phyloP scores from a whole-genome alignment of 805 yeast genomes.

The Naumovozyma baii region DNA sequence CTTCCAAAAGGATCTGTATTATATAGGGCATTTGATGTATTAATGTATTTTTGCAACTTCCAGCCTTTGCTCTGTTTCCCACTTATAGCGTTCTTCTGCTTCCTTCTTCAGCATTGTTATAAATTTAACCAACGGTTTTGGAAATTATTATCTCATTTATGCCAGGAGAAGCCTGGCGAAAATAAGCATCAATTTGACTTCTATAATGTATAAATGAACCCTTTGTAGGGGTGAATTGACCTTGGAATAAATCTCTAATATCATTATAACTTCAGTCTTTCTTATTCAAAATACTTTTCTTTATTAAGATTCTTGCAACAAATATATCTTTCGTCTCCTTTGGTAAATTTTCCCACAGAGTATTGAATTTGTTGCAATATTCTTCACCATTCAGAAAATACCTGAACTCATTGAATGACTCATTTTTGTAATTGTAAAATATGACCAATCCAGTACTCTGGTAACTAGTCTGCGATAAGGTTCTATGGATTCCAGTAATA shows the following conservation, averaged over 20 bases:
- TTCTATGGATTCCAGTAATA: slow-evolving; percentile 2
- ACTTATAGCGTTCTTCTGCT: slow-evolving; percentile 1
- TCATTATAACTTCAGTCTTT: slow-evolving; percentile 1
- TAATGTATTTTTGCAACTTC: slow-evolving; percentile 1
- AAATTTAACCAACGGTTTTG: slow-evolving; percentile 4
- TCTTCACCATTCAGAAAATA: slow-evolving; percentile 6
- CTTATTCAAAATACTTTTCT: not conserved
- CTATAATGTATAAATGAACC: slow-evolving; percentile 5
- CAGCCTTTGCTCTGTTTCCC: not conserved
- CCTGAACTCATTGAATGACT: slow-evolving; percentile 8
- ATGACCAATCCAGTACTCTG: slow-evolving; percentile 1
- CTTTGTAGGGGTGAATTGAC: slow-evolving; percentile 2
- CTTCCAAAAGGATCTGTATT: slow-evolving; percentile 1
- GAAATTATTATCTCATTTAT: slow-evolving; percentile 5
- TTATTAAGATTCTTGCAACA: slow-evolving; percentile 4
- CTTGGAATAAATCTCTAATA: slow-evolving; percentile 3
- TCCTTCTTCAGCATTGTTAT: slow-evolving; percentile 6
- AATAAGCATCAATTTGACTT: slow-evolving; percentile 4
- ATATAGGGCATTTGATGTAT: not conserved
- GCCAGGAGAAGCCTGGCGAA: slow-evolving; percentile 1
- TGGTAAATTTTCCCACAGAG: slow-evolving; percentile 9
- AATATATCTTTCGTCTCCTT: slow-evolving; percentile 7
- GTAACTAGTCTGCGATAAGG: slow-evolving; percentile 3
- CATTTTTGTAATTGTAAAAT: slow-evolving; percentile 1
- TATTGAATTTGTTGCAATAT: slow-evolving; percentile 2